A percentile compares a stretch with the other conserved stretches of the same genome.
Evolutionary conservation across 306 rosid species (phyloP).

Genomic region (Acacia melanoxylon): DNA sequence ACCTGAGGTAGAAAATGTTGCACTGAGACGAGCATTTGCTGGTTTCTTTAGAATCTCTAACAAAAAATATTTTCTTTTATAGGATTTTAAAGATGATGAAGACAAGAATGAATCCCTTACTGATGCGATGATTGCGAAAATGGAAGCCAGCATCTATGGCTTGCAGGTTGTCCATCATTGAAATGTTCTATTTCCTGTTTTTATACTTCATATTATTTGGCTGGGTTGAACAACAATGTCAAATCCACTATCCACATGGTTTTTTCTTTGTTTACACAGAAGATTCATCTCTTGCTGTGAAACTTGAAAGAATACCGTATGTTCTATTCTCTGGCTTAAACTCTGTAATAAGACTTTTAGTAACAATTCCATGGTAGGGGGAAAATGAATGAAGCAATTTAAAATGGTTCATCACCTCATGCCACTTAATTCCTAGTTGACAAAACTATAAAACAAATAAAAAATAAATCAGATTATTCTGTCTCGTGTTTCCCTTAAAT

Average conservation of each 20-base stretch:
- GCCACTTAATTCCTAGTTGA: constrained; percentile 9
- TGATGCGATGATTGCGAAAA: constrained; percentile 77
- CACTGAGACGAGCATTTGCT: constrained; percentile 28
- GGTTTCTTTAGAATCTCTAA: constrained; percentile 10
- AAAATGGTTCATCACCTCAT: neutral
- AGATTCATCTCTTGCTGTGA: constrained; percentile 6
- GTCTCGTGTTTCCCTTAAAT: neutral
- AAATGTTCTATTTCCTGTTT: constrained; percentile 31
- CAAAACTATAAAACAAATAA: neutral
- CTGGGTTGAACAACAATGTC: constrained; percentile 14
- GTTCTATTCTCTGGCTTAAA: constrained; percentile 2
- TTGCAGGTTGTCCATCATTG: constrained; percentile 64
- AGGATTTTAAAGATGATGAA: constrained; percentile 57
- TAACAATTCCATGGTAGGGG: neutral
- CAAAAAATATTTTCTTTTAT: constrained; percentile 33
- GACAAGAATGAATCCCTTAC: constrained; percentile 51
- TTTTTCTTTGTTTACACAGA: neutral
- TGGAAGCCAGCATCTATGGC: constrained; percentile 81
- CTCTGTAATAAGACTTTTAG: neutral
- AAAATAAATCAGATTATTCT: constrained; percentile 4
- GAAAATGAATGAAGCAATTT: constrained; percentile 12
- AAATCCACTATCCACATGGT: neutral
- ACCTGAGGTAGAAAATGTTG: constrained; percentile 49
- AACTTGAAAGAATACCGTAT: neutral
- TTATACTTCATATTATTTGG: neutral